Conservation (phyloP, 768 basidiomycete species). For the Tulasnella sp. region DNA sequence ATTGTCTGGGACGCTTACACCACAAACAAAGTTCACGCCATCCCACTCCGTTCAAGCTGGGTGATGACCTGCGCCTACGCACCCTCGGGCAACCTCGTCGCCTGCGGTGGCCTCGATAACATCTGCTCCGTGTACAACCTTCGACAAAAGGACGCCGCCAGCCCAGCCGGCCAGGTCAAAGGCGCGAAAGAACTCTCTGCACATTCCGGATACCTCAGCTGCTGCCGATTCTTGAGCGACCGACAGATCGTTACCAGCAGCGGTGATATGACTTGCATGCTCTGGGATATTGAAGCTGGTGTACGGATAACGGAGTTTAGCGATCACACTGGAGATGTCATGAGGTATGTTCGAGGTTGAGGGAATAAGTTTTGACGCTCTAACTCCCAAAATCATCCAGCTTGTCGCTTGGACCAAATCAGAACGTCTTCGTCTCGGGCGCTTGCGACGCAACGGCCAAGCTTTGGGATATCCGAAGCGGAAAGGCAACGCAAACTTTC, state of each 20-base stretch:
- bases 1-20: constrained; percentile 99
- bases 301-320: constrained; percentile 96
- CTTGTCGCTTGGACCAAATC: constrained; percentile 87
- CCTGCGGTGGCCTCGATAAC: constrained; percentile 98
- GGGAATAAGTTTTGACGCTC: neutral
- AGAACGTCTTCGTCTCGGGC: constrained; percentile 93
- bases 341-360: constrained; percentile 60
- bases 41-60: constrained; percentile 95
- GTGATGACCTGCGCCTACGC: constrained; percentile 99
- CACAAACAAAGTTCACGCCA: constrained; percentile 99
- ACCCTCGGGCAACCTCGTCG: constrained; percentile 93
- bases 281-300: constrained; percentile 99
- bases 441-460: constrained; percentile 98
- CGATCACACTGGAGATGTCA: constrained; percentile 98
- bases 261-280: constrained; percentile 99
- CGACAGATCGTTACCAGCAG: constrained; percentile 96
- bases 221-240: constrained; percentile 98
- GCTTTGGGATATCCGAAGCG: constrained; percentile 97
- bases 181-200: constrained; percentile 93
- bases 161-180: constrained; percentile 45
- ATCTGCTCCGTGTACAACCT: constrained; percentile 98
- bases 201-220: constrained; percentile 95
- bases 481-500: constrained; percentile 96
- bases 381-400: constrained; percentile 37
- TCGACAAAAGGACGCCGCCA: constrained; percentile 61